phyloP scores from a whole-genome alignment of 1,284 basidiomycete species.

The Cryptococcus sp. region DNA sequence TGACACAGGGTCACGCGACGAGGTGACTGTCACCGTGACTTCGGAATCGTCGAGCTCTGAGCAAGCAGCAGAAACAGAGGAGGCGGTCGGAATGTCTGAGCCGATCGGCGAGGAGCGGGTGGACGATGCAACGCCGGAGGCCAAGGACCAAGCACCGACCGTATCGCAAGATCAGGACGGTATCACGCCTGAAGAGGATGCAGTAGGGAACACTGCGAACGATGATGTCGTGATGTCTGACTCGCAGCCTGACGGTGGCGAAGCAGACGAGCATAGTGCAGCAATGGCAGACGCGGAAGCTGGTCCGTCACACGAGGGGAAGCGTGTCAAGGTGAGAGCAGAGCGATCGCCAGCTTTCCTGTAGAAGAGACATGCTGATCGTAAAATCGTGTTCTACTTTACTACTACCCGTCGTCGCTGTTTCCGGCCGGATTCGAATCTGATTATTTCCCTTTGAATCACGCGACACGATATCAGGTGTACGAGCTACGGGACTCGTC shows the following conservation, averaged over 20 bases:
- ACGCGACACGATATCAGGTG: slow-evolving; percentile 59
- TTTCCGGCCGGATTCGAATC: too few species aligned
- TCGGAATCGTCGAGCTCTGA: slow-evolving; percentile 3
- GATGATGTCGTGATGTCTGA: slow-evolving; percentile 15
- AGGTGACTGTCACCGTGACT: not conserved
- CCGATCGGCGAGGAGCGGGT: not conserved
- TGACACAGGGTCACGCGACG: not conserved
- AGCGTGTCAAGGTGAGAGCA: slow-evolving; percentile 41
- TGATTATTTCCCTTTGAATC: too few species aligned
- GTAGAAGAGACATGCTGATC: not conserved
- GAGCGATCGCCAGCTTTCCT: not conserved
- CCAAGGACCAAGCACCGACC: not conserved
- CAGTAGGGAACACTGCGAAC: too few species aligned
- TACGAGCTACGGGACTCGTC: slow-evolving; percentile 84
- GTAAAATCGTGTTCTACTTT: not conserved
- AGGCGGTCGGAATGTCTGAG: not conserved
- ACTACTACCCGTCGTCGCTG: too few species aligned
- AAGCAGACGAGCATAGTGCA: slow-evolving; percentile 13
- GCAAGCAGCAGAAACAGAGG: not conserved
- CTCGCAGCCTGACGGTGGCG: slow-evolving; percentile 7
- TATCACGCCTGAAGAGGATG: not conserved
- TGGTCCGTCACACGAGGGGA: slow-evolving; percentile 27
- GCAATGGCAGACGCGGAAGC: slow-evolving; percentile 15
- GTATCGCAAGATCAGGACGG: not conserved
- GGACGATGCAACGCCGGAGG: not conserved